Evolutionary conservation across 352 stramenopile genomes (phyloP).

Genomic region (Pythium oligandrum): DNA sequence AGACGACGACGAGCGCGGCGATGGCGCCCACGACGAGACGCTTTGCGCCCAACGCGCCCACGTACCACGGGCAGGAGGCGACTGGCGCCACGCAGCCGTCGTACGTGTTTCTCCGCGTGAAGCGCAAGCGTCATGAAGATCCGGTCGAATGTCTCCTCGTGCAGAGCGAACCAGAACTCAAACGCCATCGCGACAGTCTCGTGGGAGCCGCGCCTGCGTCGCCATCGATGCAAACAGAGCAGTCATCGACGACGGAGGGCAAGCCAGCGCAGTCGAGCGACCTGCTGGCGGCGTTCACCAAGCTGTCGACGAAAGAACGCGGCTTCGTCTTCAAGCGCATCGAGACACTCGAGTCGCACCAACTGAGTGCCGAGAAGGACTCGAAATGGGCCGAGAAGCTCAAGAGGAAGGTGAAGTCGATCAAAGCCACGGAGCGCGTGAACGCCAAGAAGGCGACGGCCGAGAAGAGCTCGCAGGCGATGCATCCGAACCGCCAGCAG

Average conservation of each 20-base stretch:
- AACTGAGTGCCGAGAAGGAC: slow-evolving; percentile 22
- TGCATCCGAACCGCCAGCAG: slow-evolving; percentile 22
- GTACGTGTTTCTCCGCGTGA: slow-evolving; percentile 73
- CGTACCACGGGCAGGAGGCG: neutral
- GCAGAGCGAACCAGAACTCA: slow-evolving; percentile 33
- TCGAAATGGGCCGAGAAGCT: slow-evolving; percentile 61
- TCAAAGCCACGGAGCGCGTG: slow-evolving; percentile 38
- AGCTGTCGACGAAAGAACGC: slow-evolving; percentile 55
- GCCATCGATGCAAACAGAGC: slow-evolving; percentile 2
- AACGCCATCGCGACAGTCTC: slow-evolving; percentile 4
- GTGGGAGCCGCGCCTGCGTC: neutral
- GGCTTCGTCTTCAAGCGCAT: slow-evolving; percentile 82
- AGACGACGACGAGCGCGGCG: slow-evolving; percentile 6
- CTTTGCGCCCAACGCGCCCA: slow-evolving; percentile 12
- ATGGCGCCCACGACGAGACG: slow-evolving; percentile 11
- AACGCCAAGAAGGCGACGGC: slow-evolving; percentile 28
- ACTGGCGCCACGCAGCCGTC: slow-evolving; percentile 15
- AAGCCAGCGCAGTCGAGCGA: slow-evolving; percentile 13
- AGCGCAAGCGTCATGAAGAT: slow-evolving; percentile 81
- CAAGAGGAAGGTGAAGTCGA: slow-evolving; percentile 59
- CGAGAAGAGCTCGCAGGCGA: slow-evolving; percentile 4
- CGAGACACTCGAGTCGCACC: slow-evolving; percentile 67
- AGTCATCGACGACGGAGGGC: slow-evolving; percentile 1
- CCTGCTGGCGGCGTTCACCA: slow-evolving; percentile 51
- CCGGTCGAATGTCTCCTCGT: slow-evolving; percentile 65